Conservation (phyloP, 768 basidiomycete species). For the Lactifluus echinatus region DNA sequence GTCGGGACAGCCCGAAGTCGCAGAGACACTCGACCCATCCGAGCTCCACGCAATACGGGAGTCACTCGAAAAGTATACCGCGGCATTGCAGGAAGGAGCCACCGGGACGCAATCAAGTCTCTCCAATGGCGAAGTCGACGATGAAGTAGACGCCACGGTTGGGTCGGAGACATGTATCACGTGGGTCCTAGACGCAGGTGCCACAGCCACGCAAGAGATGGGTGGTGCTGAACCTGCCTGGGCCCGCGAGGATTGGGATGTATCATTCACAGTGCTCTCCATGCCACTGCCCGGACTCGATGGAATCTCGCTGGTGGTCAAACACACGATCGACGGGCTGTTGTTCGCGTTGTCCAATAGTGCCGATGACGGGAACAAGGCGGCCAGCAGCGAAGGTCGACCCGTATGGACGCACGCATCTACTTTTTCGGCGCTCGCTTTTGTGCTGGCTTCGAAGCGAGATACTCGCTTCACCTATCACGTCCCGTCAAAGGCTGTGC, state of each 20-base stretch:
- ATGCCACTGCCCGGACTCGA: constrained; percentile 53
- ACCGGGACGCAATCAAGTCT: constrained; percentile 62
- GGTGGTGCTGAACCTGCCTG: constrained; percentile 37
- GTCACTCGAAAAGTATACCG: constrained; percentile 79
- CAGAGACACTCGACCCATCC: constrained; percentile 82
- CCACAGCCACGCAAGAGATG: no score
- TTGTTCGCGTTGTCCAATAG: constrained; percentile 21
- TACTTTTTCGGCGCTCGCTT: constrained; percentile 87
- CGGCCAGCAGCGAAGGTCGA: constrained; percentile 5
- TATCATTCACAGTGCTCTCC: constrained; percentile 53
- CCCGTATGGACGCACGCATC: constrained; percentile 61
- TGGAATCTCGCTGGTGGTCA: constrained; percentile 46
- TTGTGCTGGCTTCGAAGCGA: constrained; percentile 88
- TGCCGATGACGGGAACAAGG: constrained; percentile 14
- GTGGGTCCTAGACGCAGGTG: no score
- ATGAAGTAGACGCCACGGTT: constrained; percentile 71
- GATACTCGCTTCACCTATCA: constrained; percentile 87
- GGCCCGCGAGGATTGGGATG: constrained; percentile 29
- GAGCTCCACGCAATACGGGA: constrained; percentile 75
- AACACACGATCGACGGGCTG: constrained; percentile 41
- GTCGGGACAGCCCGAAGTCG: constrained; percentile 47
- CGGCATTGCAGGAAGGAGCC: constrained; percentile 41
- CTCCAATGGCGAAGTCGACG: constrained; percentile 83
- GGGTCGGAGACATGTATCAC: constrained; percentile 59
- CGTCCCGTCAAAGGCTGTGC: constrained; percentile 41